phyloP scores from a whole-genome alignment of 2,329 filamentous ascomycete genomes.

The Herpomyces periplanetae region DNA sequence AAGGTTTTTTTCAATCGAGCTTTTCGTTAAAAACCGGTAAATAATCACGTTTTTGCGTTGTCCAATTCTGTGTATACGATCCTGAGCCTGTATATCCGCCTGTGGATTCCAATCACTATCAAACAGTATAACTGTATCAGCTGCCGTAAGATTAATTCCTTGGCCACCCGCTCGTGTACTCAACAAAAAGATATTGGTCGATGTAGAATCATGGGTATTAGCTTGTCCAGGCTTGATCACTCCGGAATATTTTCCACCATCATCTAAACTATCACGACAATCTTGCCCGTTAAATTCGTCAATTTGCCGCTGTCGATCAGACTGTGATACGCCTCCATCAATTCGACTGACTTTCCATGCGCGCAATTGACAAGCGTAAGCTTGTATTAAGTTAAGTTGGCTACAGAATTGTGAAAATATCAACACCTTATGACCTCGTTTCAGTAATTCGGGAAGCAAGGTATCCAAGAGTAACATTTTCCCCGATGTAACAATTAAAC shows the following conservation, averaged over 20 bases:
- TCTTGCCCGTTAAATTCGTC: constrained; percentile 20
- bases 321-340: constrained; percentile 47
- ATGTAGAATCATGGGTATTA: constrained; percentile 14
- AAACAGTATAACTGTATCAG: constrained; percentile 70
- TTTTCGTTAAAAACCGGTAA: constrained; percentile 66
- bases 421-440: constrained; percentile 44
- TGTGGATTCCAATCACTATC: constrained; percentile 95
- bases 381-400: constrained; percentile 56
- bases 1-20: constrained; percentile 58
- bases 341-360: constrained; percentile 55
- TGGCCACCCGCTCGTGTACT: constrained; percentile 72
- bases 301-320: constrained; percentile 26
- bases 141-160: constrained; percentile 66
- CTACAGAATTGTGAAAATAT: constrained; percentile 93
- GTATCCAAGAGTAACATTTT: constrained; percentile 87
- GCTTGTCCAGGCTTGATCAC: neutral
- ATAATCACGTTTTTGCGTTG: constrained; percentile 71
- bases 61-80: constrained; percentile 72
- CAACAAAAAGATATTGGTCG: constrained; percentile 45
- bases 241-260: constrained; percentile 5
- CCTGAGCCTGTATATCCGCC: constrained; percentile 80
- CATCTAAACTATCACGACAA: constrained; percentile 13
- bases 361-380: constrained; percentile 32
- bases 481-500: constrained; percentile 45
- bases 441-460: constrained; percentile 32